Percentiles rank a stretch among this genome's conserved stretches.
phyloP scores from a whole-genome alignment of 1,284 basidiomycete genomes.

The Cutaneotrichosporon curvatum region DNA sequence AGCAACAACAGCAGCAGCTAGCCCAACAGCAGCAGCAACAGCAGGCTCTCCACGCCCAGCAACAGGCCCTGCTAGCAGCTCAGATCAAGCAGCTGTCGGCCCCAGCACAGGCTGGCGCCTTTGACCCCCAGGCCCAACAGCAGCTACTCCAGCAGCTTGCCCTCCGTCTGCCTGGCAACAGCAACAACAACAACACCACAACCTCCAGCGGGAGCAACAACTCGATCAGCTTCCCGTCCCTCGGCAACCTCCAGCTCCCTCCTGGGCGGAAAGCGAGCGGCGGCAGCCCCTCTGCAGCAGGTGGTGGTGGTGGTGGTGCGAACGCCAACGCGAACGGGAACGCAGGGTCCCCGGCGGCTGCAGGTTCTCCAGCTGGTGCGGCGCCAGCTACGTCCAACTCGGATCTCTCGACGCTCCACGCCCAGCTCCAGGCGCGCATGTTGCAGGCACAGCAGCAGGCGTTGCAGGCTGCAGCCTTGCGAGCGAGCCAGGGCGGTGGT shows the following conservation, averaged over 20 bases:
- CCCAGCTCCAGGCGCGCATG: conserved; percentile 18
- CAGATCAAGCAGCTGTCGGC: too few relatives aligned
- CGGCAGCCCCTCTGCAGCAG: background rate
- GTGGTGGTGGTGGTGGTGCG: background rate
- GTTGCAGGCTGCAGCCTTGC: background rate
- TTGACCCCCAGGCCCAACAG: conserved; percentile 11
- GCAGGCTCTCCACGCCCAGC: background rate
- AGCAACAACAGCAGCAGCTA: background rate
- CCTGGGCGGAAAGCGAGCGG: conserved; percentile 6
- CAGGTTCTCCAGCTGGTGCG: background rate
- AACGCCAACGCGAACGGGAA: conserved; percentile 1
- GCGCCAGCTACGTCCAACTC: background rate
- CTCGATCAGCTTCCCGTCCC: conserved; percentile 7
- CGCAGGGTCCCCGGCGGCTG: background rate
- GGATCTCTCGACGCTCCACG: conserved; percentile 14
- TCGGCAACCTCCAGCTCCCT: conserved; percentile 8
- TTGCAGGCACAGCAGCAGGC: conserved; percentile 17
- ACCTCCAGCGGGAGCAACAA: conserved; percentile 1
- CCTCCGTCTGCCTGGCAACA: conserved; percentile 3
- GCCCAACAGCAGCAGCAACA: conserved; percentile 4
- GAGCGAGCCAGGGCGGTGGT: background rate
- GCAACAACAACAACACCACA: conserved; percentile 2
- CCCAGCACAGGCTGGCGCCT: background rate
- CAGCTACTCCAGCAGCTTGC: conserved; percentile 16
- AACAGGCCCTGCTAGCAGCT: background rate